Percentiles rank a stretch among this genome's conserved stretches.
These are phyloP conservation scores for Verticillium nonalfalfae DNA, from an alignment of 2,329 filamentous ascomycete genomes.

Conservation along the genomic window DNA sequence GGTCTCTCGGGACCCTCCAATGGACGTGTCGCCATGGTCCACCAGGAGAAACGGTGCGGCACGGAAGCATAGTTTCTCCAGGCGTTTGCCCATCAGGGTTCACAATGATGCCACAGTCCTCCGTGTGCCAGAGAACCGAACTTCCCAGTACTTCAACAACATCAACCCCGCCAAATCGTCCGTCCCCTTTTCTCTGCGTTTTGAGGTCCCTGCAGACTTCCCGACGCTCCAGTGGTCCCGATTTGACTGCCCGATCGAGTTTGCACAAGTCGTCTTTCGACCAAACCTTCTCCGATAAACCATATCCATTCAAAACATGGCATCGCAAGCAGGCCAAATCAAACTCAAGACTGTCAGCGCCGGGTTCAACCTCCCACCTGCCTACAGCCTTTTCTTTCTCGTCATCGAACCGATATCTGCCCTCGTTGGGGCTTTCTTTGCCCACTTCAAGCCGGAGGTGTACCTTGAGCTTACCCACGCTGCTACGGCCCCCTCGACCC, in stretches of 20 bases:
- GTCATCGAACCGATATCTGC: slow-evolving; percentile 58
- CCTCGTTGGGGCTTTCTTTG: slow-evolving; percentile 45
- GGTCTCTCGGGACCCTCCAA: no score
- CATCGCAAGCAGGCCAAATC: background rate
- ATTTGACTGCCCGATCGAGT: background rate
- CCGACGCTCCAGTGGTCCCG: background rate
- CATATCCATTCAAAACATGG: background rate
- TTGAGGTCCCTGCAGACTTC: background rate
- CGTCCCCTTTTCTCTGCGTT: background rate
- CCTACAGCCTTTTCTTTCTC: slow-evolving; percentile 70
- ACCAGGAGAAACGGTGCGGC: background rate
- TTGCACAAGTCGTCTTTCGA: background rate
- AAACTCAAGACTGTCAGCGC: background rate
- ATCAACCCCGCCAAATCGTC: background rate
- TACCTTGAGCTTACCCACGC: slow-evolving; percentile 63
- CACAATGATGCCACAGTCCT: background rate
- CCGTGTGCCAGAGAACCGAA: background rate
- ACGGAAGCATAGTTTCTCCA: background rate
- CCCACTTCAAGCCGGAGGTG: slow-evolving; percentile 38
- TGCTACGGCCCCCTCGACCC: slow-evolving; percentile 36
- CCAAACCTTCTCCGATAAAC: background rate
- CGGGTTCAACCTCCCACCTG: slow-evolving; percentile 45
- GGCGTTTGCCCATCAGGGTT: background rate
- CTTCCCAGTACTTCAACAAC: background rate
- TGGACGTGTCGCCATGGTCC: background rate